Evolutionary conservation across 1,139 yeast species (phyloP), one percentile per base, ranked within the genome.

Genomic region (Arxiozyma slooffiae): DNA sequence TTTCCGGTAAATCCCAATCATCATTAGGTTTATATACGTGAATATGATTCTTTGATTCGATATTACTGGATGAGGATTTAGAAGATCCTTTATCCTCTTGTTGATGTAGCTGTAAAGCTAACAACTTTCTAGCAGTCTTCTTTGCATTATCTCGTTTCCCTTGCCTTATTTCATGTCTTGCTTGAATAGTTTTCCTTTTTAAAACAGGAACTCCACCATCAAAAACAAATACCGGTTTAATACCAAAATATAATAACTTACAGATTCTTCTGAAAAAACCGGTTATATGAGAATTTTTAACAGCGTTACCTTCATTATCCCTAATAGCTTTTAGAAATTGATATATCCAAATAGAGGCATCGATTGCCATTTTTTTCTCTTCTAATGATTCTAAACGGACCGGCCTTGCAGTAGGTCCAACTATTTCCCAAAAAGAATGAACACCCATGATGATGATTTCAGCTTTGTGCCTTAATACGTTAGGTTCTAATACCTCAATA

Each of bases 381-480:
- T 75, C 70, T 42, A 92, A 73, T 0, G 95, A 83, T 64, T 92
- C 98, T 36, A 94, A 75, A 50, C 92, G 75, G 3, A 92, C 96
- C 0, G 98, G 97, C 50, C 86, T 74, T 0, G 97, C 95, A 0
- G 92, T 80, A 0, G 97, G 95, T 3, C 90, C 95, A 5, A 92
- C 75, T 20, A 92, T 82, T 49, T 83, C 90, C 99, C 99, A 94
- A 50, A 94, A 76, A 8, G 95, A 87, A 60, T 87, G 87, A 48
- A 94, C 99, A 71, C 99, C 99, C 99, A 94, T 92, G n/a, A 11
- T 30, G 9, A n/a, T n/a, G n/a, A n/a, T n/a, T n/a, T n/a, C n/a
- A n/a, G n/a, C n/a, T n/a, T n/a, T n/a, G n/a, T n/a, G n/a, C n/a
- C n/a, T n/a, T n/a, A n/a, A n/a, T n/a, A n/a, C n/a, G n/a, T n/a